Evolutionary conservation across 225 moss, liverwort and hornwort species (phyloP).

Genomic region (Asterella californica): DNA sequence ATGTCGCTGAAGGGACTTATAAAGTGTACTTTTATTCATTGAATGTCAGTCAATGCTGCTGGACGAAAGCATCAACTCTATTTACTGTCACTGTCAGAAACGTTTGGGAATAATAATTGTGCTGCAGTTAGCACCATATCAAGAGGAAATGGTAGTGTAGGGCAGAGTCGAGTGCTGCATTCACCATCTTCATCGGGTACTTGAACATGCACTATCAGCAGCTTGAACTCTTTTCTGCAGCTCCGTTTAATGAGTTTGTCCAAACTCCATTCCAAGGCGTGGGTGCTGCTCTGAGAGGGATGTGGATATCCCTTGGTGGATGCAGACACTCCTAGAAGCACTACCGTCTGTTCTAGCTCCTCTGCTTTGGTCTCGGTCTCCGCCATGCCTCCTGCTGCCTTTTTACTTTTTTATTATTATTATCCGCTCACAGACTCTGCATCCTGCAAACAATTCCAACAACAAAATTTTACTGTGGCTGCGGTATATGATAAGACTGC

Average conservation of each 20-base stretch:
- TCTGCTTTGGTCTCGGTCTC: constrained; percentile 11
- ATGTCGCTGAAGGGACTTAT: too few relatives aligned
- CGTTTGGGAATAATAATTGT: too few relatives aligned
- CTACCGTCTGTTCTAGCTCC: constrained; percentile 28
- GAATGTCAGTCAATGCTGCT: too few relatives aligned
- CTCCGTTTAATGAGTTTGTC: constrained; percentile 67
- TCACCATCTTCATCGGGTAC: constrained; percentile 83
- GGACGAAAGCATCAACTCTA: too few relatives aligned
- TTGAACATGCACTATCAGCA: constrained; percentile 80
- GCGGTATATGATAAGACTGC: too few relatives aligned
- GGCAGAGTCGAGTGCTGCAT: too few relatives aligned
- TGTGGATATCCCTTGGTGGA: constrained; percentile 80
- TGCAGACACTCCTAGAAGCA: constrained; percentile 70
- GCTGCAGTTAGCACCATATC: too few relatives aligned
- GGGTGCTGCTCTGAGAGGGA: constrained; percentile 75
- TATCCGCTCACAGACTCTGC: too few relatives aligned
- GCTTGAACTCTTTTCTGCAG: constrained; percentile 53
- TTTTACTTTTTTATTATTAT: too few relatives aligned
- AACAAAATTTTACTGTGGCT: neutral
- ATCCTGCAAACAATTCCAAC: neutral
- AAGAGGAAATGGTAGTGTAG: too few relatives aligned
- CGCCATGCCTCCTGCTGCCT: constrained; percentile 25
- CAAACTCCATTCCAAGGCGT: constrained; percentile 72
- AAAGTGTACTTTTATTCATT: too few relatives aligned
- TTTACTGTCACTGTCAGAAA: too few relatives aligned